Conservation (phyloP, 2,329 filamentous ascomycete genomes). For the Hypoxylon sp. region DNA sequence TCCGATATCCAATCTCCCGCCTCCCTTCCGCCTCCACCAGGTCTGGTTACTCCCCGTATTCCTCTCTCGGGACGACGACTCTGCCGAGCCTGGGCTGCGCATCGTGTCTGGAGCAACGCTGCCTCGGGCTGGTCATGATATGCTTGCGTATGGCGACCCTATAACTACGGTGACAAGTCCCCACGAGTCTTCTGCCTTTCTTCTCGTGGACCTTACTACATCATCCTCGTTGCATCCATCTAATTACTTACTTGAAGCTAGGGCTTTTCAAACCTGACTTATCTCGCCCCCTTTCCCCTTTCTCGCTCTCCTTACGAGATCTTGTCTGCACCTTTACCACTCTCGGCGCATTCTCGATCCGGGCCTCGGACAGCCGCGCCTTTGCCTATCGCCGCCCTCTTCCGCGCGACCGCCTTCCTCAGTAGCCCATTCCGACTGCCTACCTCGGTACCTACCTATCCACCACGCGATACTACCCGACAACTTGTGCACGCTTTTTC, state of each 20-base stretch:
- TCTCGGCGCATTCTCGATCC: not conserved
- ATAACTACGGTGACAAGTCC: constrained; percentile 25
- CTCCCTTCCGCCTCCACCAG: too few relatives aligned
- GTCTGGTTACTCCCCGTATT: not conserved
- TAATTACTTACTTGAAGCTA: constrained; percentile 22
- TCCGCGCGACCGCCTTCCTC: constrained; percentile 4
- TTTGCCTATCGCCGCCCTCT: constrained; percentile 3
- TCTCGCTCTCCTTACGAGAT: not conserved
- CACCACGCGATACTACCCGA: not conserved
- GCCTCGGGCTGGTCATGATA: constrained; percentile 18
- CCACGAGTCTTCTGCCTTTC: constrained; percentile 16
- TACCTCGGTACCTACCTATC: constrained; percentile 1
- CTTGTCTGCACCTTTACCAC: constrained; percentile 4
- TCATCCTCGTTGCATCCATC: constrained; percentile 2
- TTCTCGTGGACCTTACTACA: constrained; percentile 16
- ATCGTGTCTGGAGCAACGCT: constrained; percentile 17
- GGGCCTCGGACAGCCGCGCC: constrained; percentile 2
- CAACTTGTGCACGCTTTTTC: not conserved
- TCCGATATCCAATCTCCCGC: too few relatives aligned
- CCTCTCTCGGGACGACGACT: not conserved
- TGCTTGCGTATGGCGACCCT: constrained; percentile 31
- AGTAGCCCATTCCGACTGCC: too few relatives aligned
- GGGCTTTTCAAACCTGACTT: constrained; percentile 4
- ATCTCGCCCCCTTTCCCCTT: not conserved
- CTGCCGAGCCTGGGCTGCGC: constrained; percentile 3